Base-by-base conservation (phyloP, 2,329 filamentous ascomycete species). In the Paraphoma chrysanthemicola region DNA sequence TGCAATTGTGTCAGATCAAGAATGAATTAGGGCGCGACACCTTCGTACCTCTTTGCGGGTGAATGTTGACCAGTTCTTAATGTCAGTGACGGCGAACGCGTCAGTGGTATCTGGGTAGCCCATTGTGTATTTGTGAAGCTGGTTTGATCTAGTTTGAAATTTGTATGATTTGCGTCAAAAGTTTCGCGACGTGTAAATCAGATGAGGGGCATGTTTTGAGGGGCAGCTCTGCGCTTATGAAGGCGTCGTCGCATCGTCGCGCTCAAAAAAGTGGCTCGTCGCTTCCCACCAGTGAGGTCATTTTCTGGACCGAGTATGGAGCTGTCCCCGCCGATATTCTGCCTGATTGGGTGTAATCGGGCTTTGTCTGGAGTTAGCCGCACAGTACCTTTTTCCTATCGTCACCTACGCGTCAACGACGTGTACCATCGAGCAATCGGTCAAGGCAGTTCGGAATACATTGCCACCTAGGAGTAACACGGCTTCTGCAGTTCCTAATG, bases 61-160 rank as follows among this genome's bases (percentile, higher is more conserved):
- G 75, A 88, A 88, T 17, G 81, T 76, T 60, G 78, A 83, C 79
- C 83, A 87, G 72, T 89, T 87, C 79, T 91, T 90, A 68, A 80
- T 78, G 71, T 80, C 78, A 41, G 79, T 75, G 69, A 82, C 74
- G 66, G 79, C 71, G 66, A 83, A 83, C 51, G 80, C 81, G 68
- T 79, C 77, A 44, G 81, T 80, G 30, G 81, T 82, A 62, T 83
- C 81, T 67, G 81, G 81, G 70, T 83, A 83, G 70, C 72, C 75
- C 81, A 83, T 83, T 28, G 59, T 54, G 51, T 51, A 48, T 10
- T 36, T 36, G 33, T 36, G 46, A 16, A 49, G 44, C 51, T 29
- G 28, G 36, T 46, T 52, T 44, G 17, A 39, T 56, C 16, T 36
- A 41, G 38, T 48, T 52, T 44, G 44, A 48, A 41, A 31, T 47